Conservation (phyloP, 2,329 filamentous ascomycete genomes). For the Karstenula rhodostoma region DNA sequence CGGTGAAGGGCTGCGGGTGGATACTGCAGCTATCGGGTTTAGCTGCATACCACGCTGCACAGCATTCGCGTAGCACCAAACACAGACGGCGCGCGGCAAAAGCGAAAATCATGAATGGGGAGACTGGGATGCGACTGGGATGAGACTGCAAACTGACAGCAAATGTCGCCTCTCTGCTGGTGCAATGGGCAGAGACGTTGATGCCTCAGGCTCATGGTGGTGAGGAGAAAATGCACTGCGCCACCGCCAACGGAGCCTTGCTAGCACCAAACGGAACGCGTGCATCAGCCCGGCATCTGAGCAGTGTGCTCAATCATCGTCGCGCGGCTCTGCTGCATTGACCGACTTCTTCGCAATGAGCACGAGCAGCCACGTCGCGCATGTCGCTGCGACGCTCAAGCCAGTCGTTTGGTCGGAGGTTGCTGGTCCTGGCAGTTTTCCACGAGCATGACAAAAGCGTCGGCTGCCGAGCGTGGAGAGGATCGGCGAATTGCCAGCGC, state of each 20-base stretch:
- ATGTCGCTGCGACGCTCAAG: slow-evolving; percentile 31
- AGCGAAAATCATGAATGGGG: slow-evolving; percentile 5
- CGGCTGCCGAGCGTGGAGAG: slow-evolving; percentile 21
- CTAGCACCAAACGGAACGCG: slow-evolving; percentile 29
- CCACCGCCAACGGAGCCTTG: slow-evolving; percentile 37
- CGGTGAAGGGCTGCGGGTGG: slow-evolving; percentile 41
- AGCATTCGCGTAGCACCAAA: slow-evolving; percentile 42
- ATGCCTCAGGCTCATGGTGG: slow-evolving; percentile 36
- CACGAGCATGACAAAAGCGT: slow-evolving; percentile 13
- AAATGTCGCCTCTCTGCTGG: background rate
- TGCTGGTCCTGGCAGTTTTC: slow-evolving; percentile 26
- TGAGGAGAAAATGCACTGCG: slow-evolving; percentile 37
- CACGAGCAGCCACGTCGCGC: slow-evolving; percentile 20
- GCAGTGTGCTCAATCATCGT: slow-evolving; percentile 22
- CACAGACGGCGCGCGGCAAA: slow-evolving; percentile 28
- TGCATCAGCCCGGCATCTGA: slow-evolving; percentile 13
- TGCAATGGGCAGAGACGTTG: slow-evolving; percentile 2
- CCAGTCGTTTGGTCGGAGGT: slow-evolving; percentile 40
- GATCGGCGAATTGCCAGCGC: slow-evolving; percentile 34
- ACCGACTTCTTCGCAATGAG: slow-evolving; percentile 36
- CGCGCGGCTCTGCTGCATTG: slow-evolving; percentile 46
- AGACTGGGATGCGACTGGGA: slow-evolving; percentile 1
- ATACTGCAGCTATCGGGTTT: slow-evolving; percentile 43
- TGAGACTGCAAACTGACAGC: background rate
- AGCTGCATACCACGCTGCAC: slow-evolving; percentile 41